Evolutionary conservation across 1,284 basidiomycete genomes (phyloP), one percentile per base, ranked within the genome.

Genomic region (Cryptococcus amylolentus): DNA sequence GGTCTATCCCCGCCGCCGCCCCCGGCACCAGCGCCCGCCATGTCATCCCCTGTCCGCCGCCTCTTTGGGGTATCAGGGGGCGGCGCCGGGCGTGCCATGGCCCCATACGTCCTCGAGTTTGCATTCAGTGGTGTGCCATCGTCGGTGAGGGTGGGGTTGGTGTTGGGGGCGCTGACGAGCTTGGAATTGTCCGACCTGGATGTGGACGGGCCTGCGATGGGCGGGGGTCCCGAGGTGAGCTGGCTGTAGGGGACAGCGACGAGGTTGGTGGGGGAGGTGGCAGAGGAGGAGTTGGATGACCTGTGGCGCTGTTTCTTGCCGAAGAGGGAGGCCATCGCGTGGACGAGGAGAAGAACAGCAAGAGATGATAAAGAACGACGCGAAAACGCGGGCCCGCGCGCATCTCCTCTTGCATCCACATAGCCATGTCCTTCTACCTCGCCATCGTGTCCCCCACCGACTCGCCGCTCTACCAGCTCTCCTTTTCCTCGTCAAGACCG

Each of bases 371-470:
- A 28, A 42, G 14, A 8, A n/a, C 16, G n/a, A 31, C 31, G 18
- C 26, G n/a, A 31, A 31, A 31, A 48, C 27, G 10, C 26, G 31
- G 20, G 5, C 31, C 27, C 31, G 14, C 31, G 27, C 31, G 42
- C 42, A 26, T 31, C 31, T 48, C 46, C 26, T 48, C n/a, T 14
- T 48, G 18, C 41, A 42, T n/a, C 41, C 20, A 43, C 8, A n/a
- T 27, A 7, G 40, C 37, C 46, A 78, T 78, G 77, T 72, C 77
- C 6, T 79, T 75, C 68, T 79, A 79, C 65, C 76, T 79, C 18
- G 77, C 72, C 20, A 67, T 79, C 44, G 72, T 79, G 35, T 77
- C 75, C 9, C 77, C 76, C 5, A 62, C 69, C 18, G 77, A 79
- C 60, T 69, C 71, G 4, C 77, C 77, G 1, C 64, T 79, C 40